phyloP scores from a whole-genome alignment of 495 filamentous ascomycete species.

The Annulohypoxylon moriforme region DNA sequence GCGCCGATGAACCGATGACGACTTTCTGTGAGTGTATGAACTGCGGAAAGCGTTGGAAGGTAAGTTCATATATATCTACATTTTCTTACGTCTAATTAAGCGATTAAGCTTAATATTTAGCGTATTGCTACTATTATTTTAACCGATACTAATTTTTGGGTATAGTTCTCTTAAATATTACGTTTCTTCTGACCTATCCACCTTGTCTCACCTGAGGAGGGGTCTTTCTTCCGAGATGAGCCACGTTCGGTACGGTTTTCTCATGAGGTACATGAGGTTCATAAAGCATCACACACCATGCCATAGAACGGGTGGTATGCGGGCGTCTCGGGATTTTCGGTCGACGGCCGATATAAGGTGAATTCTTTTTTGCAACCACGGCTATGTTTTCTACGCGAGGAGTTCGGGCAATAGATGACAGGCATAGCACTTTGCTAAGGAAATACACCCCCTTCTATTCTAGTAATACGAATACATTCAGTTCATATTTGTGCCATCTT shows the following conservation, averaged over 20 bases:
- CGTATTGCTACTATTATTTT: background rate
- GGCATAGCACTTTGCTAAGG: background rate
- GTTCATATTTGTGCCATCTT: background rate
- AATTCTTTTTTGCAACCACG: slow-evolving; percentile 24
- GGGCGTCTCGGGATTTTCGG: slow-evolving; percentile 35
- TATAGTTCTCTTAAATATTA: slow-evolving; percentile 34
- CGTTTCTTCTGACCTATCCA: background rate
- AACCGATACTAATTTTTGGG: slow-evolving; percentile 12
- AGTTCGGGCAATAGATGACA: slow-evolving; percentile 15
- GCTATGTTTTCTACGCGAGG: slow-evolving; percentile 29
- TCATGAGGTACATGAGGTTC: slow-evolving; percentile 18
- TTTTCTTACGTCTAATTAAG: background rate
- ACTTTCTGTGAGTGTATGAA: slow-evolving; percentile 82
- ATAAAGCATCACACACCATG: slow-evolving; percentile 29
- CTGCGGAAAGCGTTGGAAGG: slow-evolving; percentile 83
- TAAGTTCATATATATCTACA: slow-evolving; percentile 46
- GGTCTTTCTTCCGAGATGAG: background rate
- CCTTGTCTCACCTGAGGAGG: slow-evolving; percentile 3
- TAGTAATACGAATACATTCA: slow-evolving; percentile 18
- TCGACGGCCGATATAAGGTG: slow-evolving; percentile 19
- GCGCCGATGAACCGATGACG: slow-evolving; percentile 92
- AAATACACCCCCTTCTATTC: slow-evolving; percentile 13
- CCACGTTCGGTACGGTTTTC: slow-evolving; percentile 22
- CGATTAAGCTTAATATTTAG: background rate
- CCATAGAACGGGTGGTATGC: slow-evolving; percentile 15